Percentiles rank a stretch among this genome's conserved stretches.
These are phyloP conservation scores for Globisporangium recalcitrans DNA, from an alignment of 352 stramenopile genomes.

Conservation along the genomic window DNA sequence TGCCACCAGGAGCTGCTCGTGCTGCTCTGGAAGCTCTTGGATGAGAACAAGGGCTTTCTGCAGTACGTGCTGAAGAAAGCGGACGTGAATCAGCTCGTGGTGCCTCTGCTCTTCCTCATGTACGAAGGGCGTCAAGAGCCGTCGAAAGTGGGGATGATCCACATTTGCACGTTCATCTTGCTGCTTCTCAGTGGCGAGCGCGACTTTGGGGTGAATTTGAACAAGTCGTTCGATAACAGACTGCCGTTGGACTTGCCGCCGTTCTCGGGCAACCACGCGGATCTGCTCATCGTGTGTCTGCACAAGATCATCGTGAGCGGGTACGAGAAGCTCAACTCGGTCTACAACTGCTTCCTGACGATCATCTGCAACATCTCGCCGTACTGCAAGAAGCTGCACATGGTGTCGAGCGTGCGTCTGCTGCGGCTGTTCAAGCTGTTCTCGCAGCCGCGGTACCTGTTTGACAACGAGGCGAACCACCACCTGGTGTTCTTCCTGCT, in stretches of 20 bases:
- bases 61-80: constrained; percentile 92
- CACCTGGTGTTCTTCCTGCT: constrained; percentile 94
- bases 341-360: constrained; percentile 99
- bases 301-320: constrained; percentile 98
- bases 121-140: constrained; percentile 93
- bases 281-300: constrained; percentile 95
- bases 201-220: constrained; percentile 96
- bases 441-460: constrained; percentile 90
- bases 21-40: constrained; percentile 97
- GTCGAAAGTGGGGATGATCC: constrained; percentile 93
- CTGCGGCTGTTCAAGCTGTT: constrained; percentile 98
- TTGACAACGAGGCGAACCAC: constrained; percentile 94
- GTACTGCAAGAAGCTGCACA: constrained; percentile 96
- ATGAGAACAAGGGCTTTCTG: constrained; percentile 96
- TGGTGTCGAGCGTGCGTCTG: constrained; percentile 93
- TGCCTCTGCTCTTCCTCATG: constrained; percentile 86
- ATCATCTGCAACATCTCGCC: constrained; percentile 98
- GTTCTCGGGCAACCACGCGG: constrained; percentile 94
- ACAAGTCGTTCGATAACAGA: constrained; percentile 93
- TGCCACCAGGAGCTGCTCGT: constrained; percentile 97
- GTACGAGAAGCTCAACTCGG: constrained; percentile 93
- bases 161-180: constrained; percentile 98
- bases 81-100: constrained; percentile 90
- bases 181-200: constrained; percentile 95
- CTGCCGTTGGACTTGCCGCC: constrained; percentile 93